Evolutionary conservation across 345 rosid species (phyloP).

Genomic region (Eucalyptus curtisii): DNA sequence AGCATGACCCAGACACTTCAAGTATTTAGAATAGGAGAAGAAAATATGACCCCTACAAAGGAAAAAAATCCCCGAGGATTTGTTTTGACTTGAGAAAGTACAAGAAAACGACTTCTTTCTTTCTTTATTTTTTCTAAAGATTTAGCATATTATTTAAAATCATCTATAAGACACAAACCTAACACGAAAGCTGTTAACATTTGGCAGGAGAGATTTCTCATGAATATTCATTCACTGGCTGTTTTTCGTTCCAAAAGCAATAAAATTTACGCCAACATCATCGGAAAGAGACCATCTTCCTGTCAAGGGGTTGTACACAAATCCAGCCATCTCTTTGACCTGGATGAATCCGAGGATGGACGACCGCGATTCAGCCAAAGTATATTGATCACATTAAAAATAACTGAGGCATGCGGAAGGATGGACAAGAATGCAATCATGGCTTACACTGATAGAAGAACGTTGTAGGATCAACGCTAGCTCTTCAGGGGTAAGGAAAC

Average conservation of each 20-base stretch:
- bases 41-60: background rate
- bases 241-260: conserved; percentile 46
- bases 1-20: background rate
- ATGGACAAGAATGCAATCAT: background rate
- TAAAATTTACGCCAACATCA: conserved; percentile 66
- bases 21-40: background rate
- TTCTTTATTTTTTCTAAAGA: background rate
- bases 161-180: background rate
- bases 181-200: background rate
- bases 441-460: conserved; percentile 60
- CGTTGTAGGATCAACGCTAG: conserved; percentile 58
- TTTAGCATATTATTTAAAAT: background rate
- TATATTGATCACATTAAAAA: background rate
- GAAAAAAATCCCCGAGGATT: background rate
- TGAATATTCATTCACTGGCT: background rate
- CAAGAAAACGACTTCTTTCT: background rate
- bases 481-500: conserved; percentile 93
- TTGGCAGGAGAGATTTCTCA: background rate
- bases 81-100: background rate
- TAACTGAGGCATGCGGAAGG: background rate
- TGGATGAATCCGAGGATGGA: background rate
- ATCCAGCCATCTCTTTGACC: conserved; percentile 97
- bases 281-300: conserved; percentile 72
- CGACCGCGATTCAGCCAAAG: background rate
- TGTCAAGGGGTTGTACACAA: conserved; percentile 66